Conservation (phyloP, 1,284 basidiomycete genomes). For the Naganishia liquefaciens region DNA sequence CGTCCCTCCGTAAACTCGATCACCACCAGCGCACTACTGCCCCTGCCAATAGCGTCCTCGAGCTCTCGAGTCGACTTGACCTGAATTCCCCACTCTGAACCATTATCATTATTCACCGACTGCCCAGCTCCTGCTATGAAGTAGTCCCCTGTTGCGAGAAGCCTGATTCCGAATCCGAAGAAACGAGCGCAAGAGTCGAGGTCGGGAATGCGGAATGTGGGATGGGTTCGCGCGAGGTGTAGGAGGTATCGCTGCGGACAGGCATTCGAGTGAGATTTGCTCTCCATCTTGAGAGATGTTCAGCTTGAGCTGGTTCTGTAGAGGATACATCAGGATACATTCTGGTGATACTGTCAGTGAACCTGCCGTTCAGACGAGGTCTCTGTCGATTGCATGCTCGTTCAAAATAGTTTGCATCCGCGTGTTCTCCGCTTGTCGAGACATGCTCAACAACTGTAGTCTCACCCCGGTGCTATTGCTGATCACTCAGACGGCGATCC, state of each 20-base stretch:
- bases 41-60: slow-evolving; percentile 19
- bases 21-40: slow-evolving; percentile 23
- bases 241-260: slow-evolving; percentile 23
- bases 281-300: background rate
- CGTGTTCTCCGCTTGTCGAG: background rate
- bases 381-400: slow-evolving; percentile 9
- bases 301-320: background rate
- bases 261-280: background rate
- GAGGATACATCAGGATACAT: background rate
- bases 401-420: slow-evolving; percentile 13
- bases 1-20: slow-evolving; percentile 25
- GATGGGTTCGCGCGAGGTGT: slow-evolving; percentile 55
- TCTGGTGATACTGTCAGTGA: too few relatives aligned
- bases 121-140: slow-evolving; percentile 1
- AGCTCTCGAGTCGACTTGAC: slow-evolving; percentile 1
- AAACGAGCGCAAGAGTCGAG: slow-evolving; percentile 56
- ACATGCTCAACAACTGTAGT: too few relatives aligned
- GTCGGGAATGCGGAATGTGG: slow-evolving; percentile 78
- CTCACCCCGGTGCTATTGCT: too few relatives aligned
- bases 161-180: slow-evolving; percentile 45
- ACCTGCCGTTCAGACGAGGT: too few relatives aligned
- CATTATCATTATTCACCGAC: background rate
- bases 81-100: background rate
- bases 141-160: slow-evolving; percentile 43
- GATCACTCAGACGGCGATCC: background rate